Percentiles rank a stretch among this genome's conserved stretches.
Evolutionary conservation across 2,329 filamentous ascomycete genomes (phyloP).

Genomic region (Fusarium sp.): DNA sequence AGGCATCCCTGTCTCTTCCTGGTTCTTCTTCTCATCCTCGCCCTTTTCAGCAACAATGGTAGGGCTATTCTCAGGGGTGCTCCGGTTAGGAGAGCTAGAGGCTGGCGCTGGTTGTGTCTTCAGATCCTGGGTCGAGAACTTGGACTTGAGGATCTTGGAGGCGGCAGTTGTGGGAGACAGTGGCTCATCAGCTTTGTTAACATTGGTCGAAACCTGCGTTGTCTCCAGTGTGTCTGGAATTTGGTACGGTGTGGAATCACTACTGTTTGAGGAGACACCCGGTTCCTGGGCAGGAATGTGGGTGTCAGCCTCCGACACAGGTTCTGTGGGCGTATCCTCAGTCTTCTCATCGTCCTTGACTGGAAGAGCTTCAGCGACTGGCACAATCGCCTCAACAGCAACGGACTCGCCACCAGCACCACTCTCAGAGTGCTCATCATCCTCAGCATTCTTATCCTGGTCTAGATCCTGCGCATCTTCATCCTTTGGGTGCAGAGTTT

Average conservation of each 20-base stretch:
- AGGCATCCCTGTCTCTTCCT: slow-evolving; percentile 26
- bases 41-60: slow-evolving; percentile 27
- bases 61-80: slow-evolving; percentile 18
- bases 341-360: slow-evolving; percentile 11
- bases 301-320: slow-evolving; percentile 40
- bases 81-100: slow-evolving; percentile 21
- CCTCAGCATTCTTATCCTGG: slow-evolving; percentile 30
- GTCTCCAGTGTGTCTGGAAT: slow-evolving; percentile 37
- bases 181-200: slow-evolving; percentile 28
- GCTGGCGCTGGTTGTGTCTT: slow-evolving; percentile 30
- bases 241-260: slow-evolving; percentile 33
- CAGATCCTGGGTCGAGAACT: slow-evolving; percentile 50
- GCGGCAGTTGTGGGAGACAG: slow-evolving; percentile 33
- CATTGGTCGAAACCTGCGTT: slow-evolving; percentile 19
- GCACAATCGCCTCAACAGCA: slow-evolving; percentile 3
- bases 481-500: slow-evolving; percentile 62
- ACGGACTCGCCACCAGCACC: slow-evolving; percentile 6
- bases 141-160: slow-evolving; percentile 44
- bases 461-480: slow-evolving; percentile 36
- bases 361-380: slow-evolving; percentile 7
- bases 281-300: slow-evolving; percentile 35
- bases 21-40: slow-evolving; percentile 7
- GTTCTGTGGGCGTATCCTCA: slow-evolving; percentile 21
- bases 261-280: slow-evolving; percentile 19
- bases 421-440: slow-evolving; percentile 14